phyloP scores from a whole-genome alignment of 2,329 filamentous ascomycete genomes.

The Ilyonectria sp. region DNA sequence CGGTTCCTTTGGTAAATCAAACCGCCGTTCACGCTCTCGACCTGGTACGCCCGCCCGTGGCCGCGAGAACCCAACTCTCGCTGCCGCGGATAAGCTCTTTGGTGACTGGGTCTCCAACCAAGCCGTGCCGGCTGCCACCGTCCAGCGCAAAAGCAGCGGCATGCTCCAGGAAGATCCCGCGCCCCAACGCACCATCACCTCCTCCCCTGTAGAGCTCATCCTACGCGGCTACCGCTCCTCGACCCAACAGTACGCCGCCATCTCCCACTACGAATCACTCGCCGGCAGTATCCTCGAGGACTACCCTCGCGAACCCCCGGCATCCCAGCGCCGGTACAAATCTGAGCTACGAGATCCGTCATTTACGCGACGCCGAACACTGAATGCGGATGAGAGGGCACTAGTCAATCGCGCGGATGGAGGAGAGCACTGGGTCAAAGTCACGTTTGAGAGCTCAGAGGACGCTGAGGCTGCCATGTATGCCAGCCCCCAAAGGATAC shows the following conservation, averaged over 20 bases:
- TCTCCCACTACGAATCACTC: conserved; percentile 89
- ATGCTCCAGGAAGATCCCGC: conserved; percentile 59
- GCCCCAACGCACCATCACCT: conserved; percentile 53
- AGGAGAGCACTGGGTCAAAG: conserved; percentile 92
- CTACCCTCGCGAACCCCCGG: conserved; percentile 88
- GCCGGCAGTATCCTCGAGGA: conserved; percentile 93
- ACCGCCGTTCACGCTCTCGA: conserved; percentile 73
- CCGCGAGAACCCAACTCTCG: conserved; percentile 74
- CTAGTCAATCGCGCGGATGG: conserved; percentile 87
- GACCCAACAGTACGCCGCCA: conserved; percentile 84
- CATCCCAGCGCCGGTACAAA: conserved; percentile 79
- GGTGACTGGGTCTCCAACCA: conserved; percentile 70
- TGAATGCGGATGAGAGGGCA: conserved; percentile 80
- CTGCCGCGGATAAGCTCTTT: conserved; percentile 75
- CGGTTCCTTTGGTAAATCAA: conserved; percentile 78
- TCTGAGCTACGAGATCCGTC: conserved; percentile 81
- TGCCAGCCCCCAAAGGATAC: conserved; percentile 79
- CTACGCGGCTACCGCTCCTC: conserved; percentile 83
- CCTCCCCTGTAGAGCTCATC: conserved; percentile 79
- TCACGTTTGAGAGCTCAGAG: conserved; percentile 83
- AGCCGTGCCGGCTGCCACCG: conserved; percentile 49
- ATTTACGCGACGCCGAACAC: conserved; percentile 73
- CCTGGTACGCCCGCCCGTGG: conserved; percentile 70
- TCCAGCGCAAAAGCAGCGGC: conserved; percentile 56
- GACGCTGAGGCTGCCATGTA: conserved; percentile 79